Evolutionary conservation across 257 asterid genomes (phyloP).

Genomic region (Solanum virginianum): DNA sequence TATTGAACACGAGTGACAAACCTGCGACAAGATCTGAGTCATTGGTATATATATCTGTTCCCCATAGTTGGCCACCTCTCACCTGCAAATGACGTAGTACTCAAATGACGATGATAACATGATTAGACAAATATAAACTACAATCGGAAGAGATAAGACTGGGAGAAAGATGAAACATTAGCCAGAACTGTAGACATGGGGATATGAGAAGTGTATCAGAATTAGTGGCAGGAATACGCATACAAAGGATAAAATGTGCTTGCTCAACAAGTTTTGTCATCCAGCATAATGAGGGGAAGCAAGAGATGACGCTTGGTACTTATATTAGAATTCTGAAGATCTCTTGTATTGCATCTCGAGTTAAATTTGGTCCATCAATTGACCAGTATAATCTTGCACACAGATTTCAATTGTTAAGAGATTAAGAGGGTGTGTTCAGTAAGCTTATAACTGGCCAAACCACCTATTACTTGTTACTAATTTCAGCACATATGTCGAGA

Average conservation of each 20-base stretch:
- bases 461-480: background rate
- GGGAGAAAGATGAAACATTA: background rate
- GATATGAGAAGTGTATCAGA: background rate
- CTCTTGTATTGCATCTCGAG: background rate
- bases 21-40: conserved; percentile 99
- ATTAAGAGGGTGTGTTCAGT: background rate
- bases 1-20: conserved; percentile 1
- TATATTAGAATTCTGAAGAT: background rate
- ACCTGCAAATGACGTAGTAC: conserved; percentile 47
- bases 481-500: background rate
- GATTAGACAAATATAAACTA: background rate
- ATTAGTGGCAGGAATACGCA: background rate
- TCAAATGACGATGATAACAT: conserved; percentile 6
- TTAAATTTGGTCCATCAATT: background rate
- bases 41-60: conserved; percentile 89
- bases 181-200: background rate
- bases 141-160: background rate
- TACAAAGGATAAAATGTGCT: background rate
- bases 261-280: background rate
- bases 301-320: background rate
- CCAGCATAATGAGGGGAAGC: background rate
- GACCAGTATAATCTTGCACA: background rate
- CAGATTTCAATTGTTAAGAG: background rate
- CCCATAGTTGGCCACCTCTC: conserved; percentile 96
- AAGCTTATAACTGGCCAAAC: background rate